phyloP scores from a whole-genome alignment of 768 basidiomycete genomes.

The Panus rudis region DNA sequence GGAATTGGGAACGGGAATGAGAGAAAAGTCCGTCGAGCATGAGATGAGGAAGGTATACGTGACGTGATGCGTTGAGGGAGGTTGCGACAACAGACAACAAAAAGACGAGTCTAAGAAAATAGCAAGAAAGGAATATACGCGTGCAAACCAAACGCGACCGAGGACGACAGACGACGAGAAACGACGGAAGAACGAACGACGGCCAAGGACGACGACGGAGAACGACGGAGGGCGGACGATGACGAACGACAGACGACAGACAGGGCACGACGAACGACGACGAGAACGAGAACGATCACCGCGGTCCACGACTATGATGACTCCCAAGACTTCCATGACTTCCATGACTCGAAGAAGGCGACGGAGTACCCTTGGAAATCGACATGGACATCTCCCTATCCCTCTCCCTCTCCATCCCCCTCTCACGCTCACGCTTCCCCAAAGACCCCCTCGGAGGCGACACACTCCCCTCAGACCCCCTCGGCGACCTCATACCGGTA shows the following conservation, averaged over 20 bases:
- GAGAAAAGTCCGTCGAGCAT: background rate
- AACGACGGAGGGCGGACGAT: background rate
- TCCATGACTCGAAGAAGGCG: constrained; percentile 44
- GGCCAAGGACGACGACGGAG: background rate
- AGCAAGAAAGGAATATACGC: background rate
- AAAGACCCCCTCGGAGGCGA: constrained; percentile 42
- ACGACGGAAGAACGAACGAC: background rate
- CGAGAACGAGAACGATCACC: background rate
- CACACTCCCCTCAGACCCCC: constrained; percentile 45
- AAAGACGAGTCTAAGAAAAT: background rate
- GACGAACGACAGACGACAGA: background rate
- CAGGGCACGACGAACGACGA: background rate
- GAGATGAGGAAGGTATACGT: background rate
- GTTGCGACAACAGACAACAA: background rate
- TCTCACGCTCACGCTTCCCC: constrained; percentile 47
- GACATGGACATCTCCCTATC: constrained; percentile 26
- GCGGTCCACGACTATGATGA: constrained; percentile 4
- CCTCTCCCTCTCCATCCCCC: constrained; percentile 43
- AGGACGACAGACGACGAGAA: background rate
- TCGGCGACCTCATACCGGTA: constrained; percentile 61
- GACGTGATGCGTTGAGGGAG: background rate
- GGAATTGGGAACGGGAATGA: background rate
- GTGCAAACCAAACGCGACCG: background rate
- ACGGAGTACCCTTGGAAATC: constrained; percentile 44
- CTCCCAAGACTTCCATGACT: constrained; percentile 15